phyloP scores from a whole-genome alignment of 192 early-diverging fungal genomes.

The Chytriomyces sp. region DNA sequence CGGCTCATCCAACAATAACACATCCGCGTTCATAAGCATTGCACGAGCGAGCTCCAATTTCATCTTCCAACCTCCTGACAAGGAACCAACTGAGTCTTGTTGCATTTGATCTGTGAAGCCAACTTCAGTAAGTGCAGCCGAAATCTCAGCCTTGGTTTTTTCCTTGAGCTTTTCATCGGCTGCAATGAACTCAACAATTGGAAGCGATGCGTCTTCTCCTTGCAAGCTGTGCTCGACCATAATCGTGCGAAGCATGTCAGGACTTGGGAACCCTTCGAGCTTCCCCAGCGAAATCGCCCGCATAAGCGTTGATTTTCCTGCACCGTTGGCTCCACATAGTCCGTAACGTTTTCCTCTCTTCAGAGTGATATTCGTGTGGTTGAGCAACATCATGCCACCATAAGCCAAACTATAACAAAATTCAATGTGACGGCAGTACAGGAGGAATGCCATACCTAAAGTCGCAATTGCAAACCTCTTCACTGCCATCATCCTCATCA shows the following conservation, averaged over 20 bases:
- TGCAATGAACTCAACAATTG: conserved; percentile 56
- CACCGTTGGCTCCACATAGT: conserved; percentile 78
- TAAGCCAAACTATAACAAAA: conserved; percentile 61
- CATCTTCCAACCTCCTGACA: conserved; percentile 70
- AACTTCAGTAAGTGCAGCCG: conserved; percentile 39
- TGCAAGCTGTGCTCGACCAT: conserved; percentile 58
- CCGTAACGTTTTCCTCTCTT: conserved; percentile 79
- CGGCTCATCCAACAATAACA: conserved; percentile 91
- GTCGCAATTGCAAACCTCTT: conserved; percentile 58
- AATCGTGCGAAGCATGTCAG: conserved; percentile 51
- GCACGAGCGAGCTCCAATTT: conserved; percentile 63
- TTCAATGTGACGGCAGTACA: background rate
- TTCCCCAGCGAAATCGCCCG: conserved; percentile 53
- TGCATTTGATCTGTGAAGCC: conserved; percentile 51
- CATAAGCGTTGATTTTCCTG: conserved; percentile 83
- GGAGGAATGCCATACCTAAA: conserved; percentile 34
- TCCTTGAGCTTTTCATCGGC: conserved; percentile 33
- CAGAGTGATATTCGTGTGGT: conserved; percentile 60
- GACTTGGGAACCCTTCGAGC: conserved; percentile 58
- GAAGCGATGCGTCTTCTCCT: conserved; percentile 46
- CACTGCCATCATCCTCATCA: conserved; percentile 55
- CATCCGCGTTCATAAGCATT: conserved; percentile 73
- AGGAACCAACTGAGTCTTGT: conserved; percentile 41
- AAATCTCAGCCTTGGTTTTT: conserved; percentile 36
- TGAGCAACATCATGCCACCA: conserved; percentile 59